Percentiles rank a stretch among this genome's conserved stretches.
These are phyloP conservation scores for Podospora australis DNA, from an alignment of 495 filamentous ascomycete species.

Conservation along the genomic window DNA sequence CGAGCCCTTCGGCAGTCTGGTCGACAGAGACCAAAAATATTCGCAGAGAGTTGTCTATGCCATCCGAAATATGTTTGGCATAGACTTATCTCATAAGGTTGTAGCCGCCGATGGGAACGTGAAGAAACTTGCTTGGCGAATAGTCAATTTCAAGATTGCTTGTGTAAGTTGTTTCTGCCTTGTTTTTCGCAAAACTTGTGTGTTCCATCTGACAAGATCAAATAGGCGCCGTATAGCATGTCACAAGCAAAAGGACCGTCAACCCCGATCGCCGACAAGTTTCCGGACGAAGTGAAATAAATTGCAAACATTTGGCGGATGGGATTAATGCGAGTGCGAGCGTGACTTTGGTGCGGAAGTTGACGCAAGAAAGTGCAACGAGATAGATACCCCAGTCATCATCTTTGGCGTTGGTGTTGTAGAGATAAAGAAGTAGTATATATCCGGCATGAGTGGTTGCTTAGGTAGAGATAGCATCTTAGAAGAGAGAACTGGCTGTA, in stretches of 20 bases:
- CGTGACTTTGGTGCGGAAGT: too few species aligned
- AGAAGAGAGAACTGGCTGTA: too few species aligned
- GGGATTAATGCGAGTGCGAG: too few species aligned
- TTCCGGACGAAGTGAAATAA: too few species aligned
- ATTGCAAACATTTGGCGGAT: too few species aligned
- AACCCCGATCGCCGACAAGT: slow-evolving; percentile 45
- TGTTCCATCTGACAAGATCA: slow-evolving; percentile 9
- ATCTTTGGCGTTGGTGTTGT: too few species aligned
- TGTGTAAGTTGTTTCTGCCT: slow-evolving; percentile 54
- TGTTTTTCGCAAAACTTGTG: background rate
- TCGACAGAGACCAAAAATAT: slow-evolving; percentile 82
- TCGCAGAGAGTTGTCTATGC: slow-evolving; percentile 87
- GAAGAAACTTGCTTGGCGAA: slow-evolving; percentile 84
- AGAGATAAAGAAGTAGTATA: too few species aligned
- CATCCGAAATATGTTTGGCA: slow-evolving; percentile 94
- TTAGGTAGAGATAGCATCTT: too few species aligned
- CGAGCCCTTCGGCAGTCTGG: slow-evolving; percentile 74
- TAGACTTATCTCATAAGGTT: slow-evolving; percentile 90
- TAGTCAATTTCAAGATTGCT: slow-evolving; percentile 92
- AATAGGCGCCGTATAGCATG: slow-evolving; percentile 61
- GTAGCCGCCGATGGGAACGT: slow-evolving; percentile 91
- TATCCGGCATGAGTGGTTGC: too few species aligned
- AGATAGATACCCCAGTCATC: too few species aligned
- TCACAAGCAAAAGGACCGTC: slow-evolving; percentile 48
- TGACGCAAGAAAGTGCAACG: too few species aligned